Conservation (phyloP, 129 eudicot species). For the Lactuca sativa region DNA sequence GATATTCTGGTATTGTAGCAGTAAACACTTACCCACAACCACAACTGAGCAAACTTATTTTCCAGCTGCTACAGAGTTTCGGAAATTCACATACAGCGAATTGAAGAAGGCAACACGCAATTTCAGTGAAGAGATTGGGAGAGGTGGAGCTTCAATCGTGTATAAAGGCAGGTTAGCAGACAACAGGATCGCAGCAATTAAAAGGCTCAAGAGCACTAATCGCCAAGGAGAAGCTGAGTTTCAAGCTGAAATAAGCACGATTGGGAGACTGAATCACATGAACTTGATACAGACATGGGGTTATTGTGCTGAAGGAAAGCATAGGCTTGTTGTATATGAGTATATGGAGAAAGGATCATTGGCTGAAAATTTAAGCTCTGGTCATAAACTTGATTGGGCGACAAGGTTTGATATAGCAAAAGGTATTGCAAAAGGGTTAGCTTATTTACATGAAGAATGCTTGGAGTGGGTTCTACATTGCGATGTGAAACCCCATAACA, state of each 20-base stretch:
- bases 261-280: slow-evolving; percentile 11
- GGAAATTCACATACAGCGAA: slow-evolving; percentile 27
- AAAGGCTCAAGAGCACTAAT: slow-evolving; percentile 20
- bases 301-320: slow-evolving; percentile 30
- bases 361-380: slow-evolving; percentile 14
- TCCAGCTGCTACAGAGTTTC: slow-evolving; percentile 29
- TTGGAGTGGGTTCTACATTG: neutral
- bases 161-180: slow-evolving; percentile 1
- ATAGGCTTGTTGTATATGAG: slow-evolving; percentile 29
- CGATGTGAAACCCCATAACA: no score
- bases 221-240: slow-evolving; percentile 32
- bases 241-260: slow-evolving; percentile 35
- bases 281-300: slow-evolving; percentile 35
- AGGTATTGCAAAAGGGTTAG: slow-evolving; percentile 26
- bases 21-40: neutral
- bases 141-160: slow-evolving; percentile 29
- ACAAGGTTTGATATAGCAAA: slow-evolving; percentile 11
- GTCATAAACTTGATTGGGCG: slow-evolving; percentile 20
- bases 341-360: slow-evolving; percentile 35
- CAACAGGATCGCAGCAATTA: slow-evolving; percentile 38
- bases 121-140: slow-evolving; percentile 46
- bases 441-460: slow-evolving; percentile 21
- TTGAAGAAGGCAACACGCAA: slow-evolving; percentile 28
- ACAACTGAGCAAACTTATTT: slow-evolving; percentile 21
- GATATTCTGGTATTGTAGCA: slow-evolving; percentile 20